Conservation (phyloP, 2,329 filamentous ascomycete species). For the Lecanicillium sp. region DNA sequence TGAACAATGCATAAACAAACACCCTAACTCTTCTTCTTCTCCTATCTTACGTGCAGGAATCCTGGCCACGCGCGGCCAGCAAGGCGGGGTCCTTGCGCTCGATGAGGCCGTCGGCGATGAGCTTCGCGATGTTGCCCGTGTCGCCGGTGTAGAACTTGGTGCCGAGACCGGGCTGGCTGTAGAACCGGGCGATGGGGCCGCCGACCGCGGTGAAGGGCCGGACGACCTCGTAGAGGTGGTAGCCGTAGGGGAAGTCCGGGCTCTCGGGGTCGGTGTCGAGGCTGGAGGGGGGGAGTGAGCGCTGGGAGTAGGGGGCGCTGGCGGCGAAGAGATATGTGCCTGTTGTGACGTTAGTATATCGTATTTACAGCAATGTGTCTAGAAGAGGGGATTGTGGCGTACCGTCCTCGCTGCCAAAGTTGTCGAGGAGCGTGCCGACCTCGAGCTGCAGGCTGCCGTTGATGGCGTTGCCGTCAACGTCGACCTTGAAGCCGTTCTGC, state of each 20-base stretch:
- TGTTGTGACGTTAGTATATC: constrained; percentile 15
- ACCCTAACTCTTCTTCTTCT: background rate
- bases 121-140: constrained; percentile 22
- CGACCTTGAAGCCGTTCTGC: constrained; percentile 35
- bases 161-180: constrained; percentile 44
- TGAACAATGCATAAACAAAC: too few species aligned
- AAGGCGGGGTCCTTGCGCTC: constrained; percentile 23
- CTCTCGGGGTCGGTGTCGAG: constrained; percentile 29
- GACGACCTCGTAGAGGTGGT: constrained; percentile 41
- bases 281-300: constrained; percentile 41
- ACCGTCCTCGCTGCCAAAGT: constrained; percentile 42
- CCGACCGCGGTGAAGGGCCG: constrained; percentile 32
- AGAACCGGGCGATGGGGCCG: constrained; percentile 44
- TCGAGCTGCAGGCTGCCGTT: constrained; percentile 34
- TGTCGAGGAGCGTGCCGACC: constrained; percentile 38
- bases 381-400: too few species aligned
- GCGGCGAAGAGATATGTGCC: constrained; percentile 34
- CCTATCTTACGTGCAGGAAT: background rate
- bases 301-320: constrained; percentile 40
- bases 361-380: background rate
- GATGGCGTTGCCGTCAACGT: constrained; percentile 30
- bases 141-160: constrained; percentile 27
- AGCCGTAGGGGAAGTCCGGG: constrained; percentile 38
- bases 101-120: constrained; percentile 30
- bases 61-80: background rate